Evolutionary conservation across 2,329 filamentous ascomycete genomes (phyloP).

Genomic region (Claviceps sp.): DNA sequence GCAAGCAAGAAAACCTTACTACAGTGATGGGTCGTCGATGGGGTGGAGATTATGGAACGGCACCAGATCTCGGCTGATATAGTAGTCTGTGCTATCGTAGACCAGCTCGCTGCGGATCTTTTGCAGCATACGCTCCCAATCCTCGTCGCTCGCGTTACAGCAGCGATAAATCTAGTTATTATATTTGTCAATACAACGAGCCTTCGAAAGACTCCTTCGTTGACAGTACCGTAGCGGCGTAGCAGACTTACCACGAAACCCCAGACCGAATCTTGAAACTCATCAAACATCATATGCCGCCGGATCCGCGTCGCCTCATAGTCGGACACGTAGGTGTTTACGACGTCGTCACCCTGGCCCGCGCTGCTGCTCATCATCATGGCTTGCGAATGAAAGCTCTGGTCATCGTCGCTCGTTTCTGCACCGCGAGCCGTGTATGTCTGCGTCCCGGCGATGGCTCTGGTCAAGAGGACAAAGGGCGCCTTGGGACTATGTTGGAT

Average conservation of each 20-base stretch:
- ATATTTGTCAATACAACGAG: not conserved
- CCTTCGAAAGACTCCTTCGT: not conserved
- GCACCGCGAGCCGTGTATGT: too few relatives aligned
- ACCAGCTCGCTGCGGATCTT: not conserved
- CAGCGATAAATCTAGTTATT: slow-evolving; percentile 1
- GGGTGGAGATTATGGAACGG: not conserved
- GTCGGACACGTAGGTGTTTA: not conserved
- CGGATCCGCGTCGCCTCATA: not conserved
- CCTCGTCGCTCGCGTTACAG: not conserved
- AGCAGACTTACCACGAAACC: slow-evolving; percentile 1
- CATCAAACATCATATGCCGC: not conserved
- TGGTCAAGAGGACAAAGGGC: too few relatives aligned
- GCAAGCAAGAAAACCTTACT: not conserved
- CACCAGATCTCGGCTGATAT: not conserved
- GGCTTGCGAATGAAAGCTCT: too few relatives aligned
- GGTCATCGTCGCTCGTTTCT: too few relatives aligned
- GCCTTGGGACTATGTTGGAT: too few relatives aligned
- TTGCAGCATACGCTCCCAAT: too few relatives aligned
- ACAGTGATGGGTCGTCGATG: not conserved
- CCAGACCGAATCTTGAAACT: slow-evolving; percentile 1
- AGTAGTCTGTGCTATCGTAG: not conserved
- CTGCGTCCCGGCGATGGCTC: too few relatives aligned
- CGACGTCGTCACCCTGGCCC: not conserved
- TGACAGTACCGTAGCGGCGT: too few relatives aligned
- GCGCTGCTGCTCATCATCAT: not conserved